phyloP scores from a whole-genome alignment of 1,284 basidiomycete genomes.

The Moniliophthora roreri region DNA sequence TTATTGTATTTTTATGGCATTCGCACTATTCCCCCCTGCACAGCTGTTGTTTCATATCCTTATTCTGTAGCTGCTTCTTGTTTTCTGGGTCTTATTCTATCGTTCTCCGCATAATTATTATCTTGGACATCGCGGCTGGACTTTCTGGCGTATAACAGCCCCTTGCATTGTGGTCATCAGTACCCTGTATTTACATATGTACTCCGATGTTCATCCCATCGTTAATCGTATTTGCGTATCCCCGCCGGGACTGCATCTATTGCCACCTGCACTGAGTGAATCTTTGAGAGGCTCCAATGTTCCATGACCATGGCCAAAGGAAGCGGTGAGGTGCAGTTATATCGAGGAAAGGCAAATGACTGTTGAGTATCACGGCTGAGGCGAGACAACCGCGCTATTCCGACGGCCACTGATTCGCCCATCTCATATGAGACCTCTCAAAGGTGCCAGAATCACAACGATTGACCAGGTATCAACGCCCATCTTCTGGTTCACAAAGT shows the following conservation, averaged over 20 bases:
- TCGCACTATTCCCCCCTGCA: conserved; percentile 6
- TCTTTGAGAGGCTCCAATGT: no score
- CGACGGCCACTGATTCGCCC: no score
- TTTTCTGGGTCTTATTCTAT: background rate
- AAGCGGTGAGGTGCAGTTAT: no score
- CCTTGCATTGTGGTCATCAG: background rate
- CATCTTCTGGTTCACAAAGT: no score
- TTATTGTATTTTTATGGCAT: conserved; percentile 15
- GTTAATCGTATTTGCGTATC: background rate
- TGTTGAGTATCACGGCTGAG: no score
- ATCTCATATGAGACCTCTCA: no score
- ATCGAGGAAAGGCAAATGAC: no score
- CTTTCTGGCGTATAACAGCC: background rate
- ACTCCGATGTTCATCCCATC: background rate
- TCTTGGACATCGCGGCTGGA: conserved; percentile 5
- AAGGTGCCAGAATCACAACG: no score
- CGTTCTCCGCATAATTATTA: conserved; percentile 2
- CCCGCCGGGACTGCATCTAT: background rate
- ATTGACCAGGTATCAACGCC: no score
- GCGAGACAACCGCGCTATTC: no score
- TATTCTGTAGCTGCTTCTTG: background rate
- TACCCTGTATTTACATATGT: background rate
- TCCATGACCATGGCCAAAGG: no score
- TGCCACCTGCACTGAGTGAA: no score
- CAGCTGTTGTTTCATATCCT: conserved; percentile 4